Conservation (phyloP, 129 eudicot species). For the Pseudognaphalium luteoalbum region DNA sequence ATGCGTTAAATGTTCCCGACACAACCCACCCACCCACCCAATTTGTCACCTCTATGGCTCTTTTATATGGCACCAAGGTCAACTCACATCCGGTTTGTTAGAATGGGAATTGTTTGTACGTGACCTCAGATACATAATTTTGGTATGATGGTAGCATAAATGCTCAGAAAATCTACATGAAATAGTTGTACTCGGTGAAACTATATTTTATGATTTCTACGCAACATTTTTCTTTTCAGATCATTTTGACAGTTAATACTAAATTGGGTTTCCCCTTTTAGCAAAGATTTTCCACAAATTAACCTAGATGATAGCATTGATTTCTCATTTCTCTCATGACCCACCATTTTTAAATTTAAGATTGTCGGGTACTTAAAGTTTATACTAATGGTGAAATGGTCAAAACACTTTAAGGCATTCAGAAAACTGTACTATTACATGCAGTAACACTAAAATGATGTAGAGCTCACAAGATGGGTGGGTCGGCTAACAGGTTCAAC, state of each 20-base stretch:
- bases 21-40: background rate
- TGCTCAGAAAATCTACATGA: background rate
- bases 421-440: background rate
- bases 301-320: slow-evolving; percentile 10
- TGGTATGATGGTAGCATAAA: background rate
- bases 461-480: background rate
- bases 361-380: background rate
- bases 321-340: background rate
- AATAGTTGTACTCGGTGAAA: too few relatives aligned
- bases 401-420: background rate
- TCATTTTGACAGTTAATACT: background rate
- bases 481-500: background rate
- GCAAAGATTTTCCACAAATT: background rate
- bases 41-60: background rate
- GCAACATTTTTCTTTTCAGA: too few relatives aligned
- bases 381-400: slow-evolving; percentile 13
- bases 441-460: background rate
- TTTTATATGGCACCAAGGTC: too few relatives aligned
- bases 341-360: background rate
- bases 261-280: background rate
- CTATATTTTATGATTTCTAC: too few relatives aligned
- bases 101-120: background rate
- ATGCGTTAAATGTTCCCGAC: background rate
- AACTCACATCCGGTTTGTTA: too few relatives aligned
- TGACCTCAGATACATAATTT: background rate